Conservation (phyloP, 176 grass and related monocot species). For the Pharus latifolius region DNA sequence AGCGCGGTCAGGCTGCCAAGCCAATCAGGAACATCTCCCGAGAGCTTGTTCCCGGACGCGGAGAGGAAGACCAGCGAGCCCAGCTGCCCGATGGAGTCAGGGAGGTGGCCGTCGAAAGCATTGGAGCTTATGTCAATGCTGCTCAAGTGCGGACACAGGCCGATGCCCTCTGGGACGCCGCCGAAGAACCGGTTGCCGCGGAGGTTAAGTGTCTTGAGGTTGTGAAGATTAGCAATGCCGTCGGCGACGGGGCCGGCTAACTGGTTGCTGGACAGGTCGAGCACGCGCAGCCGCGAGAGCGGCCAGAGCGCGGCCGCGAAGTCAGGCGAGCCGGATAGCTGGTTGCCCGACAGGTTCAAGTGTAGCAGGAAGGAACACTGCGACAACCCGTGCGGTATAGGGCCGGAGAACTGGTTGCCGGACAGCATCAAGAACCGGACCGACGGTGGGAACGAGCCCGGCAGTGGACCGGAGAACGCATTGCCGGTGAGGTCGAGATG, state of each 20-base stretch:
- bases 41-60: constrained; percentile 46
- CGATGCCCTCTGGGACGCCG: constrained; percentile 34
- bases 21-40: constrained; percentile 50
- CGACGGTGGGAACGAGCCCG: constrained; percentile 18
- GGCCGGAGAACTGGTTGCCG: constrained; percentile 60
- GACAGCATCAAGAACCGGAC: constrained; percentile 65
- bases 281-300: constrained; percentile 42
- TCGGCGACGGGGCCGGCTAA: constrained; percentile 37
- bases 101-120: constrained; percentile 50
- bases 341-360: constrained; percentile 66
- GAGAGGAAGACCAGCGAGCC: constrained; percentile 49
- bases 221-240: constrained; percentile 48
- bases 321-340: constrained; percentile 52
- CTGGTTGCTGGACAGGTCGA: constrained; percentile 61
- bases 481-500: constrained; percentile 72
- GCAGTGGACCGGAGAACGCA: constrained; percentile 60
- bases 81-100: constrained; percentile 41
- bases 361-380: constrained; percentile 54
- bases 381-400: constrained; percentile 29
- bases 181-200: constrained; percentile 60
- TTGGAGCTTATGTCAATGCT: constrained; percentile 60
- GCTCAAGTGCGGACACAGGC: constrained; percentile 57
- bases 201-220: constrained; percentile 58
- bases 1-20: constrained; percentile 46
- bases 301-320: constrained; percentile 38